These are phyloP conservation scores for Saturnispora bothae DNA, from an alignment of 805 yeast genomes.

Conservation along the genomic window DNA sequence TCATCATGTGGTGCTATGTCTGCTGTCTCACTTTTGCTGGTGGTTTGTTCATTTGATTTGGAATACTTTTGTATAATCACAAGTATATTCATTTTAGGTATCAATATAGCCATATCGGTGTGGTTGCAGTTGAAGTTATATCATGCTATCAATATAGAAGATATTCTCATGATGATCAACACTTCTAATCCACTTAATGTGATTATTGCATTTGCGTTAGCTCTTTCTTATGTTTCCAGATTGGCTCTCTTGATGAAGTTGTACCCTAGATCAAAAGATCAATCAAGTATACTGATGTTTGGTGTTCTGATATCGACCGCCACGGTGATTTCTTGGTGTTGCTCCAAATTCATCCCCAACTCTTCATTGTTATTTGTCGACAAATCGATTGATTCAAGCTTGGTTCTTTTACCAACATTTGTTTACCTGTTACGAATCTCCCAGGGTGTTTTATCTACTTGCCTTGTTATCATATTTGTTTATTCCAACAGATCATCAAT, in stretches of 20 bases:
- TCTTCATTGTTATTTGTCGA: slow-evolving; percentile 4
- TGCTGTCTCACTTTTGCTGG: not conserved
- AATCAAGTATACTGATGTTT: not conserved
- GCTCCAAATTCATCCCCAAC: slow-evolving; percentile 2
- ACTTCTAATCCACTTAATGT: slow-evolving; percentile 2
- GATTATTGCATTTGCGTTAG: slow-evolving; percentile 1
- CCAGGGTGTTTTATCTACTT: slow-evolving; percentile 33
- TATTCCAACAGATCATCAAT: slow-evolving; percentile 32
- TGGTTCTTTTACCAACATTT: slow-evolving; percentile 26
- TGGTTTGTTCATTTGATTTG: not conserved
- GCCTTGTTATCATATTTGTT: slow-evolving; percentile 20
- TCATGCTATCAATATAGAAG: not conserved
- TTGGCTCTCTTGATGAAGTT: not conserved
- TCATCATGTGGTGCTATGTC: slow-evolving; percentile 1
- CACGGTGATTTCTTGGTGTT: slow-evolving; percentile 3
- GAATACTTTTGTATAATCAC: not conserved
- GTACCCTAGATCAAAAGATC: slow-evolving; percentile 5
- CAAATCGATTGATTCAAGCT: slow-evolving; percentile 21
- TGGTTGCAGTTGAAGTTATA: slow-evolving; percentile 3
- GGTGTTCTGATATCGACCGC: not conserved
- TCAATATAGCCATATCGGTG: not conserved
- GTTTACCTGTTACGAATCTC: slow-evolving; percentile 66
- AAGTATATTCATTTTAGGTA: not conserved
- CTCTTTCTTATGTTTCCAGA: not conserved
- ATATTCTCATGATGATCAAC: not conserved